Base-by-base conservation (phyloP, 2,329 filamentous ascomycete species). In the Colletotrichum sp. region DNA sequence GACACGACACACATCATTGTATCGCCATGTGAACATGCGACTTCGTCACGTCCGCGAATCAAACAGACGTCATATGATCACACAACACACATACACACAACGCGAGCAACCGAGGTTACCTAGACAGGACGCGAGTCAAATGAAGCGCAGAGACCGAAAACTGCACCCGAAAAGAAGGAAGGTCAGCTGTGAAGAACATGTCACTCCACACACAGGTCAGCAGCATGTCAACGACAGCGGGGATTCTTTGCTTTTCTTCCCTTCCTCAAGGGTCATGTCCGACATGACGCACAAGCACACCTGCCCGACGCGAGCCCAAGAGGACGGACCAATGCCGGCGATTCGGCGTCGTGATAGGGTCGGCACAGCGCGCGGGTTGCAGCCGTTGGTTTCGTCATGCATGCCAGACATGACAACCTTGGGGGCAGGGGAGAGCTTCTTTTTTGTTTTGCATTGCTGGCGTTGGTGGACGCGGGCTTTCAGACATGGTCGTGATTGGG, bases 221-320 rank as follows among this genome's bases (percentile, higher is more conserved):
- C 62, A 34, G 30, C 59, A 36, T 26, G 28, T 62, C 59, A 62
- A 62, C 59, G n/a, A 30, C 10, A 30, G 55, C 55, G 16, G 55
- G 55, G 55, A 30, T 7, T 59, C 16, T 59, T 30, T 59, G 21
- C 55, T 28, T 59, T 59, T 26, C 26, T 26, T 26, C 21, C 55
- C 13, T 30, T 26, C 10, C 44, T 32, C 39, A 16, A 67, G 18
- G 10, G 18, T 15, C 18, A 70, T 75, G 49, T 39, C 36, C 26
- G 49, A 39, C 60, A 59, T 34, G 60, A 55, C 69, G 62, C 72
- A 36, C 66, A 77, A 76, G 73, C 73, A 76, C 39, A 49, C 63
- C 67, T 77, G 73, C 76, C 76, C 69, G 73, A 76, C 64, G 57
- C 34, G 34, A 57, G 76, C 73, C 76, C 72, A 71, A 77, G 36